Evolutionary conservation across 108 stramenopile genomes (phyloP).

Genomic region (Pseudonitzschia multistriata): DNA sequence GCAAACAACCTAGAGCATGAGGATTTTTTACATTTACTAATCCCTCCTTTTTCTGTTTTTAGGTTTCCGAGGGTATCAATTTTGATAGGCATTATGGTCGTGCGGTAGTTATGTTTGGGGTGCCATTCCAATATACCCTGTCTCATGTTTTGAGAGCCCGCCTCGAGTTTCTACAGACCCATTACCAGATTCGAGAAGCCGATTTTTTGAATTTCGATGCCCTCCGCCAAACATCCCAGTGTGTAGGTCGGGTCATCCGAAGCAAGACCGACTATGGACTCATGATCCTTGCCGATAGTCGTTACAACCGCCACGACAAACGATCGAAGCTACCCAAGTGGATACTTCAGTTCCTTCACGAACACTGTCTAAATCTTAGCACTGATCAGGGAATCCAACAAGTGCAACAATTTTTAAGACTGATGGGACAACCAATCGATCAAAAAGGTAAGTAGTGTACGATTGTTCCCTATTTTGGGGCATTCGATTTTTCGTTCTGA

Average conservation of each 20-base stretch:
- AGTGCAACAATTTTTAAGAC: constrained; percentile 75
- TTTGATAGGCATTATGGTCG: constrained; percentile 99
- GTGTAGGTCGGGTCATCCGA: constrained; percentile 94
- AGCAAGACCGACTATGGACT: constrained; percentile 96
- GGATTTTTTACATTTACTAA: not conserved
- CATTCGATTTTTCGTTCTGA: not conserved
- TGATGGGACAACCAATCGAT: constrained; percentile 97
- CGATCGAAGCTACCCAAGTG: constrained; percentile 95
- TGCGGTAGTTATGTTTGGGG: constrained; percentile 97
- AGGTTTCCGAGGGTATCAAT: constrained; percentile 99
- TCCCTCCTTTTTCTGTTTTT: not conserved
- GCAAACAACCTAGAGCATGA: not conserved
- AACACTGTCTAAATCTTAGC: constrained; percentile 89
- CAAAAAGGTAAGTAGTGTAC: constrained; percentile 35
- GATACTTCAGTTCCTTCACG: constrained; percentile 92
- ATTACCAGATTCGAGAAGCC: constrained; percentile 91
- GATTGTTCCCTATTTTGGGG: not conserved
- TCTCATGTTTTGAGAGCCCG: constrained; percentile 93
- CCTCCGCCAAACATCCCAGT: constrained; percentile 90
- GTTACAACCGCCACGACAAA: constrained; percentile 96
- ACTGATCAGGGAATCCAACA: constrained; percentile 87
- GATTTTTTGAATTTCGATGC: constrained; percentile 99
- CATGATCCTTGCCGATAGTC: constrained; percentile 92
- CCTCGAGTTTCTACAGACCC: constrained; percentile 92
- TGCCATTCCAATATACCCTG: constrained; percentile 98